phyloP scores from a whole-genome alignment of 768 basidiomycete genomes.

The Tulasnella sp. region DNA sequence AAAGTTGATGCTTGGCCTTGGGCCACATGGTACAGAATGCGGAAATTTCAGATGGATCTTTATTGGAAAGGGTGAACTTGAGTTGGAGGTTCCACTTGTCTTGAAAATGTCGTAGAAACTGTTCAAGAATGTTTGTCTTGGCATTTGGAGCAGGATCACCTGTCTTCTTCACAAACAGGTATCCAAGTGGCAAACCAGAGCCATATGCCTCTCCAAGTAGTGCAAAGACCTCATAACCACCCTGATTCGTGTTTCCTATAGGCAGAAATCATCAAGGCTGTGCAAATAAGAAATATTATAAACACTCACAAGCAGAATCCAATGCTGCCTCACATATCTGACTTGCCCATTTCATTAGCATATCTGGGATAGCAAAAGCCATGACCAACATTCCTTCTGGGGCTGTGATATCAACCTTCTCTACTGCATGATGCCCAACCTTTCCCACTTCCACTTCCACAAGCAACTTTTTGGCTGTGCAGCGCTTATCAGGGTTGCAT shows the following conservation, averaged over 20 bases:
- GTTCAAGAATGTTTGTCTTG: constrained; percentile 18
- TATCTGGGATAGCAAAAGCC: constrained; percentile 24
- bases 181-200: constrained; percentile 28
- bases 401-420: background rate
- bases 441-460: background rate
- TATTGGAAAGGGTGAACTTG: constrained; percentile 27
- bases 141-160: background rate
- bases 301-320: constrained; percentile 27
- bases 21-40: constrained; percentile 22
- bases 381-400: constrained; percentile 13
- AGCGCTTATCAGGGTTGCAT: background rate
- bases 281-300: background rate
- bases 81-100: constrained; percentile 21
- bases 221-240: constrained; percentile 27
- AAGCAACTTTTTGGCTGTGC: background rate
- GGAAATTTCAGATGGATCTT: constrained; percentile 29
- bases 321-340: constrained; percentile 24
- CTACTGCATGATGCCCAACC: background rate
- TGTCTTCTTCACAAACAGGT: constrained; percentile 21
- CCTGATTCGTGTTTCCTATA: constrained; percentile 28
- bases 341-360: constrained; percentile 21
- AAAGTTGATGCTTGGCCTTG: constrained; percentile 30
- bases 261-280: background rate
- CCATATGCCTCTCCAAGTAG: constrained; percentile 28
- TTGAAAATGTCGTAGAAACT: constrained; percentile 23